Conservation (phyloP, 805 yeast genomes). For the Myxozyma kluyveri region DNA sequence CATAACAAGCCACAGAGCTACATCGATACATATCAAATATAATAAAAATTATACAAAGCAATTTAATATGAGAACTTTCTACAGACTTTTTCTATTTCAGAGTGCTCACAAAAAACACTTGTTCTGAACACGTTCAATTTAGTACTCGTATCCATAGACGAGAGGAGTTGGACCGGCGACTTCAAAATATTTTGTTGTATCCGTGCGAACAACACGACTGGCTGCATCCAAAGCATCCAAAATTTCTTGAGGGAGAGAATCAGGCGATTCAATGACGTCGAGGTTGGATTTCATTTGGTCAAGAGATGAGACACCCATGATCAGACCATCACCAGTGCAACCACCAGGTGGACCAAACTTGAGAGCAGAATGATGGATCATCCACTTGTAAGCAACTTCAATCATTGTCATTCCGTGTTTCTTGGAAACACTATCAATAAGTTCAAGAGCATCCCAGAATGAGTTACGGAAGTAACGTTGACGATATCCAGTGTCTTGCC, state of each 20-base stretch:
- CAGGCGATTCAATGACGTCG: constrained; percentile 26
- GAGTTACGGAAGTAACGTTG: constrained; percentile 5
- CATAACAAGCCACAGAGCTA: too few species aligned
- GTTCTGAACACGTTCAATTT: too few species aligned
- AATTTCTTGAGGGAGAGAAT: constrained; percentile 32
- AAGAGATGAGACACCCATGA: constrained; percentile 15
- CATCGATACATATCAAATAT: too few species aligned
- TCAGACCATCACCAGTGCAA: constrained; percentile 17
- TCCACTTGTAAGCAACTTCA: constrained; percentile 21
- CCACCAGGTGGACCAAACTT: constrained; percentile 17
- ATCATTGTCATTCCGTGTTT: constrained; percentile 13
- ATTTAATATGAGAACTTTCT: too few species aligned
- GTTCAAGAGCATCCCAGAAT: constrained; percentile 7
- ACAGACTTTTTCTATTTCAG: too few species aligned
- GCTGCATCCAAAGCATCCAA: constrained; percentile 31
- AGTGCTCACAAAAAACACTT: too few species aligned
- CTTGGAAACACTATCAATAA: constrained; percentile 3
- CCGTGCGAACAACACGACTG: constrained; percentile 30
- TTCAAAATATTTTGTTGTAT: constrained; percentile 11
- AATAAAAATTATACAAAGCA: too few species aligned
- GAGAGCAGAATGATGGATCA: constrained; percentile 15
- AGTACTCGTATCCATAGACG: neutral
- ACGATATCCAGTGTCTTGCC: constrained; percentile 3
- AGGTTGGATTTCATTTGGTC: constrained; percentile 13
- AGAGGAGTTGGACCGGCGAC: neutral